These are phyloP conservation scores for Hemisphaericaspora nanyangensis DNA, from an alignment of 805 yeast species.

Conservation along the genomic window DNA sequence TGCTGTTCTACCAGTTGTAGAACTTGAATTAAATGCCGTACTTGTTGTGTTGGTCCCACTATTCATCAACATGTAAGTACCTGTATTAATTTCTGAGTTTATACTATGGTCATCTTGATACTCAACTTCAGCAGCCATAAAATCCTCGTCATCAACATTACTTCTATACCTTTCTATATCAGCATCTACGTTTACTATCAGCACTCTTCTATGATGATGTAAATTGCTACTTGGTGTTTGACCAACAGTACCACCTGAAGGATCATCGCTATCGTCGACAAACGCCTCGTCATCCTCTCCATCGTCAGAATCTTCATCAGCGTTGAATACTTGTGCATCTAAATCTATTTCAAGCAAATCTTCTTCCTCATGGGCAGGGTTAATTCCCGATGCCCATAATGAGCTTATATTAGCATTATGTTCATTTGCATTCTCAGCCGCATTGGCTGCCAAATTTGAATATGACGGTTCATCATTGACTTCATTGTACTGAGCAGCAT, in stretches of 20 bases:
- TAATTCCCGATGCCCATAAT: not conserved
- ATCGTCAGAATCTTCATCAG: constrained; percentile 32
- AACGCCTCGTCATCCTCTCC: constrained; percentile 34
- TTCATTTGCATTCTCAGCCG: constrained; percentile 3
- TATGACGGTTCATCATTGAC: constrained; percentile 5
- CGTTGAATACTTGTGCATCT: constrained; percentile 46
- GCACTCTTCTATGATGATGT: not conserved
- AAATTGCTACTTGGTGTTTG: constrained; percentile 7
- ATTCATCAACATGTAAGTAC: constrained; percentile 3
- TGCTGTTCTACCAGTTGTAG: constrained; percentile 14
- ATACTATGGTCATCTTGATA: constrained; percentile 39
- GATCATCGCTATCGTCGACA: constrained; percentile 11
- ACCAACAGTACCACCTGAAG: constrained; percentile 15
- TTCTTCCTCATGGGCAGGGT: not conserved
- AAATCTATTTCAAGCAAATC: constrained; percentile 27
- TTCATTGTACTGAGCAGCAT: constrained; percentile 7
- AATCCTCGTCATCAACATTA: constrained; percentile 32
- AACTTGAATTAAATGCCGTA: constrained; percentile 9
- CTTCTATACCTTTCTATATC: constrained; percentile 9
- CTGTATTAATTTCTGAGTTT: constrained; percentile 13
- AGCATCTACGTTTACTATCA: constrained; percentile 5
- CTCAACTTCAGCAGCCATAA: constrained; percentile 47
- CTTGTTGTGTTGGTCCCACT: constrained; percentile 5
- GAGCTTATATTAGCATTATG: not conserved
- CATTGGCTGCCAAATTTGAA: not conserved